phyloP scores from a whole-genome alignment of 345 rosid genomes.

The Psidium friedrichsthalianum region DNA sequence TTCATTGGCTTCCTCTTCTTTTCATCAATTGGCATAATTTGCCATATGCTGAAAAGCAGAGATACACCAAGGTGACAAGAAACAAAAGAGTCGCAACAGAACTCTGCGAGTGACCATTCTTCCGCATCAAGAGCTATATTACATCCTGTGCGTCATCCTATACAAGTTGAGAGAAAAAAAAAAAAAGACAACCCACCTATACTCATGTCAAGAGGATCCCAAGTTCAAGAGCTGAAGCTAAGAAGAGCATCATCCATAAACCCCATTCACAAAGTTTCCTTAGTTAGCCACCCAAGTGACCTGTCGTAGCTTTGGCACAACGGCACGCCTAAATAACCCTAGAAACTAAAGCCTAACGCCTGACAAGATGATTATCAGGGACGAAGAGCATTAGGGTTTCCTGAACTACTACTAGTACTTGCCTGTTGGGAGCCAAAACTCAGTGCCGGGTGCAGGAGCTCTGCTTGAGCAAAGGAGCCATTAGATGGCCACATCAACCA shows the following conservation, averaged over 20 bases:
- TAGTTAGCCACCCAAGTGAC: not conserved
- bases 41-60: not conserved
- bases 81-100: not conserved
- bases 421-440: slow-evolving; percentile 41
- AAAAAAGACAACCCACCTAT: slow-evolving; percentile 9
- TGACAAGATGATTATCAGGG: slow-evolving; percentile 14
- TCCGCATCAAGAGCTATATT: not conserved
- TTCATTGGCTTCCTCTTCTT: not conserved
- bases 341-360: not conserved
- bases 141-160: slow-evolving; percentile 23
- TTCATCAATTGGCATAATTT: not conserved
- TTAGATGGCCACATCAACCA: slow-evolving; percentile 73
- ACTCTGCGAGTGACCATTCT: not conserved
- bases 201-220: slow-evolving; percentile 19
- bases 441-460: slow-evolving; percentile 53
- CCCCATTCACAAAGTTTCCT: slow-evolving; percentile 26
- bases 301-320: slow-evolving; percentile 6
- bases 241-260: slow-evolving; percentile 29
- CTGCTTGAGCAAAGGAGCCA: slow-evolving; percentile 83
- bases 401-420: slow-evolving; percentile 55
- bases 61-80: not conserved
- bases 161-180: slow-evolving; percentile 14
- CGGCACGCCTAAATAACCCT: slow-evolving; percentile 15
- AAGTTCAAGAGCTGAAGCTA: slow-evolving; percentile 13
- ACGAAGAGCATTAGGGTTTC: slow-evolving; percentile 22